These are phyloP conservation scores for Zoysia pacifica DNA, from an alignment of 176 grass and related monocot species.

Conservation along the genomic window DNA sequence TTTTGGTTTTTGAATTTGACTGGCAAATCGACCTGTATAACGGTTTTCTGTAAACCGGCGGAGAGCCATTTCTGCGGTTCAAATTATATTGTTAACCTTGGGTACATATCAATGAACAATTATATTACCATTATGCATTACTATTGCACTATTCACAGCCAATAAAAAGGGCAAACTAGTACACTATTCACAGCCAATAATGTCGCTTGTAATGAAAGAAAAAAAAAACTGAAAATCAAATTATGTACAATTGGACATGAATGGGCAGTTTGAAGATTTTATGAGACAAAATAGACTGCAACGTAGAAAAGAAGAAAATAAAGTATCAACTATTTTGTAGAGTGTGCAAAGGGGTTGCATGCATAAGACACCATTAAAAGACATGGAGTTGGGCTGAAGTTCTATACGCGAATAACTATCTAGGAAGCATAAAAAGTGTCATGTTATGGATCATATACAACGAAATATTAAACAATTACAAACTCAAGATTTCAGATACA, in stretches of 20 bases:
- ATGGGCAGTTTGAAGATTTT: not conserved
- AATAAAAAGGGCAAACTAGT: no score
- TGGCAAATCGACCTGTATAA: no score
- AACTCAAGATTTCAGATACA: not conserved
- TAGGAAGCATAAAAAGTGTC: not conserved
- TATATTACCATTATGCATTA: no score
- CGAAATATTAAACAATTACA: constrained; percentile 5
- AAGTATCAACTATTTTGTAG: not conserved
- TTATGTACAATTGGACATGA: not conserved
- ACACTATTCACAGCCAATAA: no score
- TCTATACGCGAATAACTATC: not conserved
- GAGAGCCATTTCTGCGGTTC: no score
- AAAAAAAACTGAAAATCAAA: not conserved
- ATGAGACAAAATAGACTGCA: not conserved
- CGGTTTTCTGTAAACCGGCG: no score
- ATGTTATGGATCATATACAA: constrained; percentile 1
- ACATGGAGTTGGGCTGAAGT: not conserved
- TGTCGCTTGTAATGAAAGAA: not conserved
- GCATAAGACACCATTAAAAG: no score
- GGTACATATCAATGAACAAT: no score
- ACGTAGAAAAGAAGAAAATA: not conserved
- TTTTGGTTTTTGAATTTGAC: no score
- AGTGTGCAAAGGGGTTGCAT: not conserved
- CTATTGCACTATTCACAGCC: no score
- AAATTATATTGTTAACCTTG: no score